Base-by-base conservation (phyloP, 2,329 filamentous ascomycete genomes). In the Fonsecaea erecta region DNA sequence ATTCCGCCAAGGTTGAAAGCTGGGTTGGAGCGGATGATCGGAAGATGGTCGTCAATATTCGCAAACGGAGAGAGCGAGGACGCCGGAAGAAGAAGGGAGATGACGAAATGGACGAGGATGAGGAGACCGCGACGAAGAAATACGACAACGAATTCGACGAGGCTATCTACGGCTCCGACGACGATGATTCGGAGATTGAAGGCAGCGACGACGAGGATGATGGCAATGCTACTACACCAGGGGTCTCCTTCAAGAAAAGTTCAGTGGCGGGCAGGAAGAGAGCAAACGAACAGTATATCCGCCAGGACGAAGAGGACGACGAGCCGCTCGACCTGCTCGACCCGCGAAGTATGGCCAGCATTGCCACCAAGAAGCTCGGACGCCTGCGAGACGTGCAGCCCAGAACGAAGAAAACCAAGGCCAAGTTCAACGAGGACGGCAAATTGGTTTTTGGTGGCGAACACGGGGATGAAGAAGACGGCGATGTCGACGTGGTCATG, bases 71-170 rank as follows among this genome's bases (percentile, higher is more conserved):
- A 77, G 94, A 98, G 77, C 87, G 94, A 68, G 88, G 86, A 73
- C 97, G 97, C 86, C 88, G 90, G 79, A 93, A 93, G 84, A 96
- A 93, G 84, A 90, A 90, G 52, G 89, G 84, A 7, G 87, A 84
- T 6, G 85, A 82, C 5, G 83, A 85, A 2, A 84, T 83, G 0
- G 84, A 83, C 1, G 81, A 80, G 18, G 75, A 82, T 68, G 82
- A 83, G 11, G 81, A 79, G 72, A 57, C 61, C 79, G 80, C 70
- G 80, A 80, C 71, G 77, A 85, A 75, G 81, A 85, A 73, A 87
- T 97, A 96, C 75, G 92, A 93, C 78, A 96, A 91, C 78, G 94
- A 96, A 74, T 97, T 95, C 77, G 94, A 98, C 76, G 90, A 96
- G 77, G 93, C 94, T n/a, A 86, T 99, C 35, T 97, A 97, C 75